Base-by-base conservation (phyloP, 1,284 basidiomycete genomes). In the Naganishia sp. region DNA sequence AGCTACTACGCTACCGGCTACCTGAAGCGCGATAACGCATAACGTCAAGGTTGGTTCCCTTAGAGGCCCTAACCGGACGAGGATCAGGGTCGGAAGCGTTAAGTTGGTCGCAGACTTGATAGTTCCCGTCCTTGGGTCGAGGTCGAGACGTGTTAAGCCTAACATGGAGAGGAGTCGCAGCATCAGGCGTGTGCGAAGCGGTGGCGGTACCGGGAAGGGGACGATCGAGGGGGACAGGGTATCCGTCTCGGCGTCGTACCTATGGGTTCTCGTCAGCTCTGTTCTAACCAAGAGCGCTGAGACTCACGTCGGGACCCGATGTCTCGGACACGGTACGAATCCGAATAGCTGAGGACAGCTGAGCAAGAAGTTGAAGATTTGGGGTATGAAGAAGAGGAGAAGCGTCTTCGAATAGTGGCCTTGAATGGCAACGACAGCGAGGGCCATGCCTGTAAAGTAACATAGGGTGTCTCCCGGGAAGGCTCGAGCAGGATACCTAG, bases 391-490 rank as follows among this genome's bases (percentile, higher is more conserved):
- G 84, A 99, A 98, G 33, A 99, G 83, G 57, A 98, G 84, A 4
- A 99, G 82, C 0, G 95, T 99, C 81, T 99, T 99, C 64, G 91
- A 92, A 78, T 96, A 98, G 79, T 99, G 96, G 0, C 91, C 94
- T 74, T 95, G 90, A 69, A 97, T 95, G 11, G 92, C 93, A 42
- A 95, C 93, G 16, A 94, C 93, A 0, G 94, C 89, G 75, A 97
- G 96, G 0, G 94, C 92, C 94, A 97, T 97, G 67, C 94, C 96
- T 0, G 94, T 88, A 65, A 98, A 89, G 80, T 99, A 99, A 80
- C 96, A 99, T 46, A 98, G 86, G 0, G 96, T 99, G 77, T 99
- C 96, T 2, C 96, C 96, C 0, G 94, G 92, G 78, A 99, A 99
- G 0, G 87, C 93, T 36, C 88, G 85, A 7, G 95, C 91, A 1